phyloP scores from a whole-genome alignment of 768 basidiomycete genomes.

The Panaeolus papilionaceus region DNA sequence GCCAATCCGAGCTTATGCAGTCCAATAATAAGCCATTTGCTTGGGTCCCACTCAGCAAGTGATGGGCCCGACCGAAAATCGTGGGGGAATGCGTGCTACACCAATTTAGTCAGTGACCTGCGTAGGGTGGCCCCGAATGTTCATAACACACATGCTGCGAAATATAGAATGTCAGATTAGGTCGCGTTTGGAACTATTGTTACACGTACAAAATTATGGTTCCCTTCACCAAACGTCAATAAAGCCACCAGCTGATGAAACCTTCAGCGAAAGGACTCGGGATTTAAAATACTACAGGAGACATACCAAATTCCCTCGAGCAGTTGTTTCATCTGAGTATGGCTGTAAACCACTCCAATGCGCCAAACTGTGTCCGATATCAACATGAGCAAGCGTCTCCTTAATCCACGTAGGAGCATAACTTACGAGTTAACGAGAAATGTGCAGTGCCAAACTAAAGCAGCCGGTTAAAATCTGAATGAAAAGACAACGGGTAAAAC shows the following conservation, averaged over 20 bases:
- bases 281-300: not conserved
- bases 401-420: not conserved
- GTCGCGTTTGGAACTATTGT: not conserved
- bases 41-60: conserved; percentile 76
- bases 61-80: conserved; percentile 79
- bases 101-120: not conserved
- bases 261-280: not conserved
- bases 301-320: conserved; percentile 72
- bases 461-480: not conserved
- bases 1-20: conserved; percentile 57
- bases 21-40: conserved; percentile 74
- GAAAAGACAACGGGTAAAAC: conserved; percentile 16
- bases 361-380: conserved; percentile 53
- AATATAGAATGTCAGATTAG: not conserved
- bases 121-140: not conserved
- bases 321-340: conserved; percentile 82
- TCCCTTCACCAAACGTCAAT: conserved; percentile 78
- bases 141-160: not conserved
- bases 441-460: conserved; percentile 72
- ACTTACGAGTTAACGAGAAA: conserved; percentile 72
- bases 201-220: conserved; percentile 72
- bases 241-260: conserved; percentile 62
- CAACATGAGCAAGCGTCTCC: not conserved
- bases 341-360: conserved; percentile 87
- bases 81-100: conserved; percentile 76